Conservation (phyloP, 2,329 filamentous ascomycete species). For the Aureobasidium leucospermi region DNA sequence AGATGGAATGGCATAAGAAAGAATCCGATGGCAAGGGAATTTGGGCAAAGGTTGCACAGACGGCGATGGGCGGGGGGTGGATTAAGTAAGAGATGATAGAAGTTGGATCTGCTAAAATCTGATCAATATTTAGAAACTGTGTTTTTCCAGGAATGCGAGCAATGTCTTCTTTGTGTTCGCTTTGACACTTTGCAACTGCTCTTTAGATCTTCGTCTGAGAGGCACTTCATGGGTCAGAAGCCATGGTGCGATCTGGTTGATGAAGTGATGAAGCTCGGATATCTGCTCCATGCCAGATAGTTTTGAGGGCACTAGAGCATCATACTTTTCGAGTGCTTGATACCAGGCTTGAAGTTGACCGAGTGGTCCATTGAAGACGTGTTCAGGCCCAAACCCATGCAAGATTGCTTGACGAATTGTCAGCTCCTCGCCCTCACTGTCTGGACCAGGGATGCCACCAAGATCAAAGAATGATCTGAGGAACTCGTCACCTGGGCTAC, state of each 20-base stretch:
- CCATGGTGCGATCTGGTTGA: constrained; percentile 1
- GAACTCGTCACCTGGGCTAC: constrained; percentile 3
- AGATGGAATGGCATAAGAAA: constrained; percentile 15
- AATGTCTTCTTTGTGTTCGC: background rate
- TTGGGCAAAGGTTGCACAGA: constrained; percentile 16
- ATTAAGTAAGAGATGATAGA: constrained; percentile 6
- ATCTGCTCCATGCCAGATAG: background rate
- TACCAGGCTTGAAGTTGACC: background rate
- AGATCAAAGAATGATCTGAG: constrained; percentile 9
- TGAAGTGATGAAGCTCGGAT: constrained; percentile 2
- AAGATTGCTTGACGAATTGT: background rate
- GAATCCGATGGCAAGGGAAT: constrained; percentile 8
- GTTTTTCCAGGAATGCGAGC: background rate
- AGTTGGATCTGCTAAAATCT: background rate
- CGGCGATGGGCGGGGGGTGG: constrained; percentile 15
- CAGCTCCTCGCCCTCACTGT: background rate
- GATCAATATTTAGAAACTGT: too few species aligned
- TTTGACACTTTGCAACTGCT: background rate
- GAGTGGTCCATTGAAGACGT: background rate
- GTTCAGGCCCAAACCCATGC: background rate
- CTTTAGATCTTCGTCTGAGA: background rate
- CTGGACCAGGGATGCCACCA: background rate
- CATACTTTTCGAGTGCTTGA: background rate
- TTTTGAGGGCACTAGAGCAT: background rate
- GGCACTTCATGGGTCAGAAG: background rate